Base-by-base conservation (phyloP, 169 alveolate genomes). In the Babesia sp. region DNA sequence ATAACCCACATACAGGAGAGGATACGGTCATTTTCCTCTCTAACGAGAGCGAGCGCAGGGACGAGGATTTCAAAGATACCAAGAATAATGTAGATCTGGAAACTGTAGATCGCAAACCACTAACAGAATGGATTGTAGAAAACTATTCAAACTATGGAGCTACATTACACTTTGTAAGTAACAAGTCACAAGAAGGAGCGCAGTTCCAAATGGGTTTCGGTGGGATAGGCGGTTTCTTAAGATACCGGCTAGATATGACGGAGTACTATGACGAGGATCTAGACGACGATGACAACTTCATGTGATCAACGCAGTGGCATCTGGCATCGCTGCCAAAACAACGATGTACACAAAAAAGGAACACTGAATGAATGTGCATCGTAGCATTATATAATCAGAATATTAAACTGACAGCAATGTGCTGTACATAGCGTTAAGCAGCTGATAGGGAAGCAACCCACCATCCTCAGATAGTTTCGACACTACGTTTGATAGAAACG, bases 151-250 rank as follows among this genome's bases (percentile, higher is more conserved):
- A 92, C 82, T 96, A 85, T 87, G 99, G 99, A 12, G 94, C 98
- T 41, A 86, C 91, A 37, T 76, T 97, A 42, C 98, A 97, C 71
- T 96, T 97, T 57, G 98, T 97, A 60, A 95, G 99, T 41, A 97
- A 96, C 81, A 94, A 94, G 84, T 94, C 97, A 31, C 98, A 96
- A 77, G 99, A 98, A 90, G 99, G 99, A 18, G 94, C 95, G 48
- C 98, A 97, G 88, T 98, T 97, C 71, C 98, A 94, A 64, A 96
- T 94, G 75, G 99, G 99, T 41, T 98, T 98, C 84, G 98, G 99
- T 18, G 99, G 99, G 29, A 93, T 98, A 53, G 99, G 99, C 22
- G 99, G 99, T 26, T 93, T 98, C 88, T 92, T 98, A 58, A 90
- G 99, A 66, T 98, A 96, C 88, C 93, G 96, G 71, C 70, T 95